phyloP scores from a whole-genome alignment of 148 eudicot species.

The Camellia japonica region DNA sequence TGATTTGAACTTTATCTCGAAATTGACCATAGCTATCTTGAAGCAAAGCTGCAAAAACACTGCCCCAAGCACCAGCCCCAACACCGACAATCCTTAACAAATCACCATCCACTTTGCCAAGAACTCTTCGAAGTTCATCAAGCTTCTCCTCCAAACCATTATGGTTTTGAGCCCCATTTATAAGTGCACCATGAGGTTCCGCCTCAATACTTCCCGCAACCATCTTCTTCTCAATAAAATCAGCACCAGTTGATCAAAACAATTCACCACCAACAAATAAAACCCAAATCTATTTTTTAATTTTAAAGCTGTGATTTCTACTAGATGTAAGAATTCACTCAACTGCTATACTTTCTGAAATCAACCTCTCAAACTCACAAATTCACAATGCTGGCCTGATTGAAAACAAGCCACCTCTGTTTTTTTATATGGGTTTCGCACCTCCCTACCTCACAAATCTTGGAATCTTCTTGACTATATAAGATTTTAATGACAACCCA shows the following conservation, averaged over 20 bases:
- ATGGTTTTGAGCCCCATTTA: conserved; percentile 33
- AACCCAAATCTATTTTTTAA: background rate
- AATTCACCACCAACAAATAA: background rate
- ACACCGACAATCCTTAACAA: conserved; percentile 50
- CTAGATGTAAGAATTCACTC: conserved; percentile 1
- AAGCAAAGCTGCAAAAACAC: conserved; percentile 59
- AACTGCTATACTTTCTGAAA: background rate
- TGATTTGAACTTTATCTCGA: conserved; percentile 53
- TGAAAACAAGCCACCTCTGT: conserved; percentile 16
- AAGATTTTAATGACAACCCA: conserved; percentile 17
- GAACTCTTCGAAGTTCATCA: conserved; percentile 40
- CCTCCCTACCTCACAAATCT: background rate
- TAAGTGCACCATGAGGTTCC: conserved; percentile 14
- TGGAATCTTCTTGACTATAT: background rate
- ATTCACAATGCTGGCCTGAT: background rate
- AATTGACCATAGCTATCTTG: conserved; percentile 61
- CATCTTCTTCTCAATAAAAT: conserved; percentile 24
- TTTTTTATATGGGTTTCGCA: conserved; percentile 7
- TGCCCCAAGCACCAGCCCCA: conserved; percentile 72
- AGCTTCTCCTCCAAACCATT: conserved; percentile 51
- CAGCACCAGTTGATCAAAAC: background rate
- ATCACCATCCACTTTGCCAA: conserved; percentile 48
- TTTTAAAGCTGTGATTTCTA: background rate
- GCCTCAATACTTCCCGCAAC: conserved; percentile 43
- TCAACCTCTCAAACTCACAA: conserved; percentile 10